A percentile compares a stretch with the other conserved stretches of the same genome.
Evolutionary conservation across 1,284 basidiomycete genomes (phyloP).

Genomic region (Tylopilus sp.): DNA sequence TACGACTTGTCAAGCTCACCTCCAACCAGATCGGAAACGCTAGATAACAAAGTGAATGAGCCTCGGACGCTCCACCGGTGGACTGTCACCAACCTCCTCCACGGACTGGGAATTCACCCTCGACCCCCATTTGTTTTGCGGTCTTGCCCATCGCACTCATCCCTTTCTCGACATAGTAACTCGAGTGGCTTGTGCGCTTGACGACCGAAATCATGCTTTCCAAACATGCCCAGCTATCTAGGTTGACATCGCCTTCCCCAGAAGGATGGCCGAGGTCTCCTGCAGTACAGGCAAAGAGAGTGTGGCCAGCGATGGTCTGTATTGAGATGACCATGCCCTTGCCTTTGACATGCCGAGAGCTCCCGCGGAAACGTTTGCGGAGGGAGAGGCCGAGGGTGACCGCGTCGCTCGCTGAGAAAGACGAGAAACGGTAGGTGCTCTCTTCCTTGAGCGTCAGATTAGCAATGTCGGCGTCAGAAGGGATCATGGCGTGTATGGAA

Average conservation of each 20-base stretch:
- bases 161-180: conserved; percentile 78
- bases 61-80: neutral
- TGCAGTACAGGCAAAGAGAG: conserved; percentile 75
- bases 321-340: conserved; percentile 76
- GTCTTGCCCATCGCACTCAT: conserved; percentile 78
- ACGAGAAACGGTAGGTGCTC: conserved; percentile 59
- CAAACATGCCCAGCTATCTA: conserved; percentile 73
- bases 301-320: conserved; percentile 73
- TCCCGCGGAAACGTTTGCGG: conserved; percentile 74
- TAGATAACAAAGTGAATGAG: conserved; percentile 30
- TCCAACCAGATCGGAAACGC: conserved; percentile 83
- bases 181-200: conserved; percentile 75
- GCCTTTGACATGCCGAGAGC: conserved; percentile 65
- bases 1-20: conserved; percentile 38
- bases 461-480: conserved; percentile 68
- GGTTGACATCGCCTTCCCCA: conserved; percentile 68
- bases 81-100: conserved; percentile 62
- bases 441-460: conserved; percentile 68
- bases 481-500: conserved; percentile 56
- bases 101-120: conserved; percentile 57
- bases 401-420: conserved; percentile 72
- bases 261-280: conserved; percentile 65
- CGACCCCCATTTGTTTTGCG: conserved; percentile 63
- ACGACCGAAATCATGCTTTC: conserved; percentile 79
- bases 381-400: conserved; percentile 76